These are phyloP conservation scores for Coemansia sp. DNA, from an alignment of 192 early-diverging fungal species.

Conservation along the genomic window DNA sequence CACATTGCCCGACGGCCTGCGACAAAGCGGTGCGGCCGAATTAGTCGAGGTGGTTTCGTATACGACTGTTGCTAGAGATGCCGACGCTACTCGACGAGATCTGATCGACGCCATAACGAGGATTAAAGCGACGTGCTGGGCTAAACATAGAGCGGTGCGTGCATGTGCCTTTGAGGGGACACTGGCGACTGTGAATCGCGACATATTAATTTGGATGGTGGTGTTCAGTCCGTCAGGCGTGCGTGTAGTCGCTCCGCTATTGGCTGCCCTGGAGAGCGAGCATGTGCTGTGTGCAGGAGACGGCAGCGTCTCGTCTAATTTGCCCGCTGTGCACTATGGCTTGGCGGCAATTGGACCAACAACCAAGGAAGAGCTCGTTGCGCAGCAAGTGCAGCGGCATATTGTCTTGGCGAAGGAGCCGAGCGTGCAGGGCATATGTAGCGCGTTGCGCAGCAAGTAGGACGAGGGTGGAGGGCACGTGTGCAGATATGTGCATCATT, in stretches of 20 bases:
- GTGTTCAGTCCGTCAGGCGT: conserved; percentile 49
- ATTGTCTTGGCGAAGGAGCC: conserved; percentile 19
- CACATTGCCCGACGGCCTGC: conserved; percentile 32
- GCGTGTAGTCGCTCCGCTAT: conserved; percentile 26
- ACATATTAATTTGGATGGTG: conserved; percentile 30
- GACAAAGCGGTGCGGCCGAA: conserved; percentile 16
- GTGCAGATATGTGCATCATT: not conserved
- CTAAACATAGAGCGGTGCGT: not conserved
- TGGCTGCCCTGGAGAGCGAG: conserved; percentile 7
- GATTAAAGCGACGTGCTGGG: not conserved
- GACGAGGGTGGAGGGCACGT: conserved; percentile 3
- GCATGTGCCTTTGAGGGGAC: not conserved
- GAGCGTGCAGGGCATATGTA: conserved; percentile 26
- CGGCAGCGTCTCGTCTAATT: not conserved
- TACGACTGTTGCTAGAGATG: conserved; percentile 20
- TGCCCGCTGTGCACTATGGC: conserved; percentile 1
- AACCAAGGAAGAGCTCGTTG: conserved; percentile 20
- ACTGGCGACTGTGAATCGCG: not conserved
- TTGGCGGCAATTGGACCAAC: conserved; percentile 39
- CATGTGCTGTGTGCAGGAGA: not conserved
- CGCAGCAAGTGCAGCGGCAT: not conserved
- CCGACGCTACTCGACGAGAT: not conserved
- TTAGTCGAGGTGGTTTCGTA: conserved; percentile 28
- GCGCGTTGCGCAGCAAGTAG: not conserved
- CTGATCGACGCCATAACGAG: conserved; percentile 9